Percentiles rank a stretch among this genome's conserved stretches.
Evolutionary conservation across 2,329 filamentous ascomycete species (phyloP).

Genomic region (Neospermospora avenae): DNA sequence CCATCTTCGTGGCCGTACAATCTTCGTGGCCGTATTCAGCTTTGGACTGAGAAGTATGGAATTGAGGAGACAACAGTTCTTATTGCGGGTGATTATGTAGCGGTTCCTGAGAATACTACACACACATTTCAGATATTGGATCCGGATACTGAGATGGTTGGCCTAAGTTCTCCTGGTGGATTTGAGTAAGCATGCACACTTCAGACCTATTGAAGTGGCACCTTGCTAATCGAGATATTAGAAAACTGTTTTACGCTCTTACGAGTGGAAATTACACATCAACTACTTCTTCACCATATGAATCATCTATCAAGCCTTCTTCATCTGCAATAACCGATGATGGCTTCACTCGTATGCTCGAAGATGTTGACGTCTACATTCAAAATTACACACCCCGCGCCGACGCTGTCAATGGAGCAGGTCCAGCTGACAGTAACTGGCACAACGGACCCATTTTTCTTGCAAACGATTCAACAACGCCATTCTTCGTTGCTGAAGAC

Average conservation of each 20-base stretch:
- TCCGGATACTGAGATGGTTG: slow-evolving; percentile 45
- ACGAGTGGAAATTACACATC: slow-evolving; percentile 37
- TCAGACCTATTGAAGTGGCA: not conserved
- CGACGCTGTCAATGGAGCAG: slow-evolving; percentile 42
- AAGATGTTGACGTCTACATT: slow-evolving; percentile 43
- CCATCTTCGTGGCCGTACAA: no score
- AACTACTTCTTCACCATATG: slow-evolving; percentile 37
- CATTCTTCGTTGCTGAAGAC: slow-evolving; percentile 45
- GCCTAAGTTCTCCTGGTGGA: slow-evolving; percentile 45
- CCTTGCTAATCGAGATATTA: not conserved
- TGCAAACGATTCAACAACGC: slow-evolving; percentile 32
- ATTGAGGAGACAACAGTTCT: slow-evolving; percentile 39
- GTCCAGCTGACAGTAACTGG: slow-evolving; percentile 37
- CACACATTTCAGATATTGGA: slow-evolving; percentile 48
- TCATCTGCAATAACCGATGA: slow-evolving; percentile 18
- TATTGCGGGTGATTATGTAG: slow-evolving; percentile 44
- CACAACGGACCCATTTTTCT: slow-evolving; percentile 39
- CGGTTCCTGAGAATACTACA: slow-evolving; percentile 43
- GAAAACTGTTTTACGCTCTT: slow-evolving; percentile 41
- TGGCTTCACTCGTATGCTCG: slow-evolving; percentile 37
- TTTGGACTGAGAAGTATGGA: slow-evolving; percentile 39
- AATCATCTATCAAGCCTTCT: slow-evolving; percentile 27
- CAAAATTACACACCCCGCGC: slow-evolving; percentile 40
- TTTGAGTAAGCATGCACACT: slow-evolving; percentile 40
- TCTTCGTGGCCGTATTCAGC: slow-evolving; percentile 43